phyloP scores from a whole-genome alignment of 1,284 basidiomycete species.

The Puccinia coronata region DNA sequence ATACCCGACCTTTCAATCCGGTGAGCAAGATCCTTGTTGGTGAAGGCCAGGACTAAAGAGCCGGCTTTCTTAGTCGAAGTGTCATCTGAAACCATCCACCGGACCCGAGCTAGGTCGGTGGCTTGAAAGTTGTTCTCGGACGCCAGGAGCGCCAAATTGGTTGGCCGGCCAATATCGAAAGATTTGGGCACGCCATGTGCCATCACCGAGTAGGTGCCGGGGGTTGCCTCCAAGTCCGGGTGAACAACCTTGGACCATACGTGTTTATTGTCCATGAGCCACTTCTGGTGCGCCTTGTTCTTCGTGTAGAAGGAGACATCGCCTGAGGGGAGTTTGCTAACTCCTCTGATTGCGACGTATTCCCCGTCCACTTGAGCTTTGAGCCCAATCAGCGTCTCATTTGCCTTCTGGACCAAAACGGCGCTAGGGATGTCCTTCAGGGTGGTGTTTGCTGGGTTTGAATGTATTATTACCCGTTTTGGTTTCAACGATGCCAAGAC shows the following conservation, averaged over 20 bases:
- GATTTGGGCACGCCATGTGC: too few relatives aligned
- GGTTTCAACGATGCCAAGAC: background rate
- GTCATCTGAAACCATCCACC: background rate
- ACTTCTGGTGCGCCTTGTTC: background rate
- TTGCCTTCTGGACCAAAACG: too few relatives aligned
- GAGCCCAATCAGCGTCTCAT: too few relatives aligned
- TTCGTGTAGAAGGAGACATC: background rate
- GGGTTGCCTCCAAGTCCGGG: too few relatives aligned
- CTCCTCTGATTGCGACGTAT: background rate
- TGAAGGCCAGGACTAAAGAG: background rate
- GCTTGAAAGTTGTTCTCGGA: too few relatives aligned
- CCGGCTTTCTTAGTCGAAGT: background rate
- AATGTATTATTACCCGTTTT: background rate
- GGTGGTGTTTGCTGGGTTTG: too few relatives aligned
- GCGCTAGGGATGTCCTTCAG: too few relatives aligned
- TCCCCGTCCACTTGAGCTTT: background rate
- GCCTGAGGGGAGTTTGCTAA: background rate
- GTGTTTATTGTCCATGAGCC: too few relatives aligned
- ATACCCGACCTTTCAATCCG: background rate
- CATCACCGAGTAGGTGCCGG: too few relatives aligned
- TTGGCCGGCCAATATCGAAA: background rate
- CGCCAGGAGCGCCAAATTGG: too few relatives aligned
- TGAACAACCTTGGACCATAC: too few relatives aligned
- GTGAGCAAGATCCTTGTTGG: constrained; percentile 4
- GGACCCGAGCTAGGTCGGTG: background rate